Base-by-base conservation (phyloP, 1,284 basidiomycete genomes). In the Ganoderma lucidum region DNA sequence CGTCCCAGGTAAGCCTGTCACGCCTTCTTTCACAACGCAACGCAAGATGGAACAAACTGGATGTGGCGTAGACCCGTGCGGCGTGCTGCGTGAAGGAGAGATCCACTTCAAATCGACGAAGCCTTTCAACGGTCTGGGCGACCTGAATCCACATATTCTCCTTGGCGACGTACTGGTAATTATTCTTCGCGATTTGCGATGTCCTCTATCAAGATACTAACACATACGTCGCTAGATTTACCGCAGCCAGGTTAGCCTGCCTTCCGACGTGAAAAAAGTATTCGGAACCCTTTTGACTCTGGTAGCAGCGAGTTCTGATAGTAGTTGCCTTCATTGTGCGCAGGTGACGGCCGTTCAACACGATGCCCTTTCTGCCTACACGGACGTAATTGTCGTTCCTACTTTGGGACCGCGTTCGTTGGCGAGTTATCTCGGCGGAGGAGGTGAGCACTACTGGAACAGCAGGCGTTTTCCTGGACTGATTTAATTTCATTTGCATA, bases 1-100 rank as follows among this genome's bases (percentile, higher is more conserved):
- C 39, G 79, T 91, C 0, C 90, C 92, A 62, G 92, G 92, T 91
- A 73, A n/a, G n/a, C 45, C n/a, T 72, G 53, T 63, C 17, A 6
- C 12, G 1, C 30, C 37, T 62, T 51, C 51, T 53, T 12, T 2
- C 62, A 30, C 45, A 15, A 64, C 19, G 14, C n/a, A 10, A 9
- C 2, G 23, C 8, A n/a, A 44, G 30, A n/a, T 74, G 14, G 0
- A 48, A 14, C 41, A 45, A 32, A n/a, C 41, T 45, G n/a, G 58
- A 28, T 45, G n/a, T 41, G 48, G 10, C 8, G 1, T 56, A 80
- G 79, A 80, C 72, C 78, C 79, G 0, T 73, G 63, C 23, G 75
- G 74, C 6, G 71, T 77, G 0, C 66, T 80, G 4, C 39, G 76
- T 19, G 73, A 75, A 62, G 73, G 73, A 1, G 69, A 80, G 67